A percentile compares a stretch with the other conserved stretches of the same genome.
These are phyloP conservation scores for Cutaneotrichosporon cyanovorans DNA, from an alignment of 1,284 basidiomycete species.

Conservation along the genomic window DNA sequence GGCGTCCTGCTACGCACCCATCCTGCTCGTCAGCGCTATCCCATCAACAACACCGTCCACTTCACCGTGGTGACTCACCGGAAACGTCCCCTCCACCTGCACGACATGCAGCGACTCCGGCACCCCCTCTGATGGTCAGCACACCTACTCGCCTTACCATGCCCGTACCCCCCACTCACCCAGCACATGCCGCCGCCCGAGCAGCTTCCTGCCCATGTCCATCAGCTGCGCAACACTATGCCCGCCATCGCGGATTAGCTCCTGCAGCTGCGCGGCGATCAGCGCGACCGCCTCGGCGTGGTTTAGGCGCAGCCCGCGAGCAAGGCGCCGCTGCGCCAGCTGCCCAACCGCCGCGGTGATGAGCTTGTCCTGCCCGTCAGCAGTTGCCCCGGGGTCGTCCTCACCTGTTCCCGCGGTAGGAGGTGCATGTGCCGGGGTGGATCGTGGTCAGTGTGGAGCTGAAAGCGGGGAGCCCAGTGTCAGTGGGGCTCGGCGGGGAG, in stretches of 20 bases:
- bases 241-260: constrained; percentile 88
- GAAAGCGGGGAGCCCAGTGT: neutral
- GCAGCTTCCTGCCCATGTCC: constrained; percentile 79
- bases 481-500: too few species aligned
- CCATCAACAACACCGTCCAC: too few species aligned
- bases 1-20: constrained; percentile 27
- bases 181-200: constrained; percentile 86
- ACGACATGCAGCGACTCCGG: constrained; percentile 59
- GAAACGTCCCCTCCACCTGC: constrained; percentile 87
- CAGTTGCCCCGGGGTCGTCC: neutral
- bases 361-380: constrained; percentile 45
- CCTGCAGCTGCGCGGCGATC: constrained; percentile 84
- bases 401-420: constrained; percentile 38
- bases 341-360: constrained; percentile 59
- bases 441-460: neutral
- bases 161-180: constrained; percentile 14
- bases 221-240: constrained; percentile 83
- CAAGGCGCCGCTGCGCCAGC: constrained; percentile 88
- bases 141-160: neutral
- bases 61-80: constrained; percentile 52
- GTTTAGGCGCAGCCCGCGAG: constrained; percentile 80
- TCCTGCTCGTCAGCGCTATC: too few species aligned
- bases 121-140: constrained; percentile 29
- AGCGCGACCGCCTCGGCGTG: constrained; percentile 80
- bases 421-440: constrained; percentile 37